Conservation (phyloP, 805 yeast species). For the Cyberlindnera petersonii region DNA sequence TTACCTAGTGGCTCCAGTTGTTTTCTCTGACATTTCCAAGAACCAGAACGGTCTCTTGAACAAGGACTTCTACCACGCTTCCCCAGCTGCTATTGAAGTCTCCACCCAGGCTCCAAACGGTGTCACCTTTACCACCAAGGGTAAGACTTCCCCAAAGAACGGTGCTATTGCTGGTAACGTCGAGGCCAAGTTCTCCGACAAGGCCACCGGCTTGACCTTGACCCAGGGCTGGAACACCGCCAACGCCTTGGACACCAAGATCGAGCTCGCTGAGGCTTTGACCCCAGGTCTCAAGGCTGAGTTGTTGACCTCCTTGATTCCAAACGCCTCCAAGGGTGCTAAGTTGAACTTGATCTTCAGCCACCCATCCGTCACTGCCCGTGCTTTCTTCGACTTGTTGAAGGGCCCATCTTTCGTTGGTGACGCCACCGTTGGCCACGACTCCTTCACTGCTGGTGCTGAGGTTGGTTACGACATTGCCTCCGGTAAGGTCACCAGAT, state of each 20-base stretch:
- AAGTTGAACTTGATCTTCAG: constrained; percentile 86
- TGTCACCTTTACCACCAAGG: constrained; percentile 90
- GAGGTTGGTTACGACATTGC: constrained; percentile 95
- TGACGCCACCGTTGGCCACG: constrained; percentile 92
- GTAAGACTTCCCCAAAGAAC: constrained; percentile 69
- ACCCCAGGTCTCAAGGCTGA: constrained; percentile 95
- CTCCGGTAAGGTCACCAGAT: constrained; percentile 87
- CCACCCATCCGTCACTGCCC: constrained; percentile 90
- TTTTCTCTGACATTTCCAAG: constrained; percentile 91
- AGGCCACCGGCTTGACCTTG: constrained; percentile 84
- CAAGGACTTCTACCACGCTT: constrained; percentile 89
- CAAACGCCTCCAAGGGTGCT: constrained; percentile 81
- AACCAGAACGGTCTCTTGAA: constrained; percentile 84
- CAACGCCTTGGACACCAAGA: constrained; percentile 86
- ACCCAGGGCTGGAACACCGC: constrained; percentile 98
- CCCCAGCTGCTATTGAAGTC: constrained; percentile 84
- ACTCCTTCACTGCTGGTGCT: constrained; percentile 95
- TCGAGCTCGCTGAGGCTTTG: constrained; percentile 86
- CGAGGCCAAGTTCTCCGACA: constrained; percentile 91
- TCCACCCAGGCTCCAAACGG: constrained; percentile 96
- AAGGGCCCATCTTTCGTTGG: constrained; percentile 96
- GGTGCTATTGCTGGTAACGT: constrained; percentile 82
- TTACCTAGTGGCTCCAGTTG: constrained; percentile 68
- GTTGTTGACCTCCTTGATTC: constrained; percentile 81
- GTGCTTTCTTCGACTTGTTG: constrained; percentile 90